Evolutionary conservation across 2,329 filamentous ascomycete species (phyloP), one percentile per base, ranked within the genome.

Genomic region (Clonostachys rhizophaga): DNA sequence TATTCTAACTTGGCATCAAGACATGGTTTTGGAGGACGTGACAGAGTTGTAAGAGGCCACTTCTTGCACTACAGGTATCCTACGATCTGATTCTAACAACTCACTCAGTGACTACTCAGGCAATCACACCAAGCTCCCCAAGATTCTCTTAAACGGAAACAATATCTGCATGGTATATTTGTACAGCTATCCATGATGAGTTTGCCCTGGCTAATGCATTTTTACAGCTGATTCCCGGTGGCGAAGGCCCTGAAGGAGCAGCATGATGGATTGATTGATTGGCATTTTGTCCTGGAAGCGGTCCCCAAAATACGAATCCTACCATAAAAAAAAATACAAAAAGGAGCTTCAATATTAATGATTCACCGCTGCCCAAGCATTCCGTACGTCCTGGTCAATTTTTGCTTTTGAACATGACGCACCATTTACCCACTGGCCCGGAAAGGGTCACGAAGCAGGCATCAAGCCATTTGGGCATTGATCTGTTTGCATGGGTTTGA

Each of bases 1-100:
- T n/a, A 20, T 44, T 10, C 41, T 64, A 42, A 63, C 53, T 42
- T 36, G 45, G 47, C 53, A 52, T 37, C 45, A 56, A 97, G 92
- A 99, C 70, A 99, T 99, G 91, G 94, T 99, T 7, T 72, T 99
- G 34, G 91, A 96, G 64, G 90, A 99, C 57, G 94, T 97, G 52
- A 96, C 91, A 34, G 94, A 99, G 72, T 96, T 91, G 92, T 94
- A 24, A 34, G 34, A 3, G 16, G 24, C 14, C 24, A 30, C 9
- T 12, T 6, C 18, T 10, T 46, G 20, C 12, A 9, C 6, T 37
- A 13, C 36, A 16, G 20, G 44, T 42, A 12, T 51, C 30, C 14
- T 17, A 39, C 14, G 13, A 20, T 34, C 43, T 49, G 36, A 49
- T 41, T 17, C 9, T 42, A 5, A 45, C 18, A 8, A 45, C 6